phyloP scores from a whole-genome alignment of 2,329 filamentous ascomycete genomes.

The Lachnellula hyalina region DNA sequence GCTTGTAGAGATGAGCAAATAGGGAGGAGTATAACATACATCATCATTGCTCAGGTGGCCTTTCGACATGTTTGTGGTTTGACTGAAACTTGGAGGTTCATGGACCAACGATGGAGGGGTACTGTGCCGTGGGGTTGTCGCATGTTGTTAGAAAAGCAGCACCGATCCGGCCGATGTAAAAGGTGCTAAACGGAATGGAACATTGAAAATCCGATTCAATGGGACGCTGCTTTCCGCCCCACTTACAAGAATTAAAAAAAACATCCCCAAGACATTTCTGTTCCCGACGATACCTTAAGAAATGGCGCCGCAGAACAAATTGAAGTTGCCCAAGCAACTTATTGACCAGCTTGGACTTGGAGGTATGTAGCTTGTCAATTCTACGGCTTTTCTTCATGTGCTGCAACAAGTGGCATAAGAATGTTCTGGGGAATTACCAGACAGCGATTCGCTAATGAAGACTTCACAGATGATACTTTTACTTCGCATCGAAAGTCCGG shows the following conservation, averaged over 20 bases:
- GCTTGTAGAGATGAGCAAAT: neutral
- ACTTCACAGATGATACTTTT: conserved; percentile 13
- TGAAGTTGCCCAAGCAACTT: conserved; percentile 40
- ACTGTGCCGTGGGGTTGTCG: neutral
- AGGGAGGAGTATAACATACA: conserved; percentile 34
- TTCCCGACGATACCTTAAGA: neutral
- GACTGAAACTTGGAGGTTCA: neutral
- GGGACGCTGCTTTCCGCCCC: too few relatives aligned
- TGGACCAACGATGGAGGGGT: neutral
- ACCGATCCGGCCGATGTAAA: too few relatives aligned
- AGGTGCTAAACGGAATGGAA: too few relatives aligned
- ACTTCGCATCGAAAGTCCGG: conserved; percentile 18
- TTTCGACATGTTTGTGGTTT: conserved; percentile 37
- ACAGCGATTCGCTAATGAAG: neutral
- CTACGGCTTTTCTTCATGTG: too few relatives aligned
- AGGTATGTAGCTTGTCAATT: conserved; percentile 13
- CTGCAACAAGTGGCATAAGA: too few relatives aligned
- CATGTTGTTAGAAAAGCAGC: neutral
- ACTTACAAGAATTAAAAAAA: neutral
- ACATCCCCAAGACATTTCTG: conserved; percentile 5
- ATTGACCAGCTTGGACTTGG: conserved; percentile 40
- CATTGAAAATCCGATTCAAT: too few relatives aligned
- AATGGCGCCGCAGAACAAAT: conserved; percentile 32
- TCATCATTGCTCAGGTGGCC: conserved; percentile 57
- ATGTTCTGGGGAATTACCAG: neutral